These are phyloP conservation scores for Rhizophagus sp. DNA, from an alignment of 192 early-diverging fungal species.

Conservation along the genomic window DNA sequence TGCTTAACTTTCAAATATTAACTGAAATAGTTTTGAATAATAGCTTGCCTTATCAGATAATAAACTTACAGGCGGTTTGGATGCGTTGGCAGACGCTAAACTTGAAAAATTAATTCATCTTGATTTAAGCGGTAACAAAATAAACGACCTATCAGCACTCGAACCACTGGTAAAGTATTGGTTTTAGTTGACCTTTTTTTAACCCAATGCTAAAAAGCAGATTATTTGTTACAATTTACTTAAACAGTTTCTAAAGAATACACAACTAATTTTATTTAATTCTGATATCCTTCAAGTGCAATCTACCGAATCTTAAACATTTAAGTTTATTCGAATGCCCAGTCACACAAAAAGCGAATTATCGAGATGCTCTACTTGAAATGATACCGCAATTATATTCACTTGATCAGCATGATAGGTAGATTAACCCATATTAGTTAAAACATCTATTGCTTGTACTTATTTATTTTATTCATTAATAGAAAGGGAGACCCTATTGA, in stretches of 20 bases:
- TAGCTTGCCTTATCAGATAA: slow-evolving; percentile 47
- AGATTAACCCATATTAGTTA: neutral
- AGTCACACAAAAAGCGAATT: slow-evolving; percentile 32
- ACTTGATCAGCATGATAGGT: slow-evolving; percentile 44
- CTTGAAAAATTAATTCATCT: slow-evolving; percentile 40
- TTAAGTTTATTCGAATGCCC: slow-evolving; percentile 37
- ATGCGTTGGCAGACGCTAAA: slow-evolving; percentile 42
- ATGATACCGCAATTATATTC: slow-evolving; percentile 42
- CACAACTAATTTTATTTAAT: neutral
- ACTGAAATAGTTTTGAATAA: neutral
- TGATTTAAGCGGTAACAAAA: slow-evolving; percentile 45
- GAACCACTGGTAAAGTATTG: slow-evolving; percentile 37
- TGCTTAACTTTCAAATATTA: neutral
- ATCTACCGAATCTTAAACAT: slow-evolving; percentile 38
- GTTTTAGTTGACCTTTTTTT: neutral
- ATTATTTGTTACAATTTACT: neutral
- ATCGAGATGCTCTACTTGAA: slow-evolving; percentile 42
- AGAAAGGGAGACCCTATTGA: slow-evolving; percentile 3
- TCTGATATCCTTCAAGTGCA: slow-evolving; percentile 28
- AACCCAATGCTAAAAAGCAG: neutral
- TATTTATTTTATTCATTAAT: neutral
- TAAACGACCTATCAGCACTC: slow-evolving; percentile 34
- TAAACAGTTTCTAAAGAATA: neutral
- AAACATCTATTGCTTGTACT: neutral
- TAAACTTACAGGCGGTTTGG: slow-evolving; percentile 38